phyloP scores from a whole-genome alignment of 176 grass and related monocot genomes.

The Coix lacrymajobi region DNA sequence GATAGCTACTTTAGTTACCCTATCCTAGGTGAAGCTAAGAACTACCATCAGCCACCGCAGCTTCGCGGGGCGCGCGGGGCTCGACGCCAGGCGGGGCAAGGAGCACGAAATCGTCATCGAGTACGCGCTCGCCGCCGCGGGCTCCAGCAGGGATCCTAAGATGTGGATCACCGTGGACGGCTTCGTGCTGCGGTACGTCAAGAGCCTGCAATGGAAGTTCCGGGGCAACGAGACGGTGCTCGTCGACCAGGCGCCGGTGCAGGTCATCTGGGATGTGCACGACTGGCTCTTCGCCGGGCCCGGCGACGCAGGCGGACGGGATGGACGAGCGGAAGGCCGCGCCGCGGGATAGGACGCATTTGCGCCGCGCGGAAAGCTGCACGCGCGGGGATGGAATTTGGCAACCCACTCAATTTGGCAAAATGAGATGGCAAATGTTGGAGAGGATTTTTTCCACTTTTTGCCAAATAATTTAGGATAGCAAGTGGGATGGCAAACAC shows the following conservation, averaged over 20 bases:
- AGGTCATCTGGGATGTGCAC: constrained; percentile 91
- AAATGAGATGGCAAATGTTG: no score
- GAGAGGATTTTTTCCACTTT: no score
- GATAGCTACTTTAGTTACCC: no score
- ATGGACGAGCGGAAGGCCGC: no score
- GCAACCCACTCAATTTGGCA: no score
- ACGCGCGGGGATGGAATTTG: no score
- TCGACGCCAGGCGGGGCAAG: constrained; percentile 32
- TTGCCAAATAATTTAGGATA: no score
- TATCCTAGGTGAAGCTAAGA: no score
- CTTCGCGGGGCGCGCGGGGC: constrained; percentile 47
- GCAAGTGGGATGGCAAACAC: no score
- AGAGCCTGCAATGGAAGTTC: constrained; percentile 92
- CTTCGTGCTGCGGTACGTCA: constrained; percentile 48
- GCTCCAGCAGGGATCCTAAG: constrained; percentile 42
- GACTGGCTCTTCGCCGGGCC: constrained; percentile 75
- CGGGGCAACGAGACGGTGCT: constrained; percentile 67
- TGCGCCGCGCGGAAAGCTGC: no score
- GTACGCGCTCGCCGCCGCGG: constrained; percentile 47
- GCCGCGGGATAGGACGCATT: no score
- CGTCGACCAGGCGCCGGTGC: constrained; percentile 59
- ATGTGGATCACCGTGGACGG: constrained; percentile 83
- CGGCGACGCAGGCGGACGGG: constrained; percentile 41
- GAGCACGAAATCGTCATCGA: constrained; percentile 81
- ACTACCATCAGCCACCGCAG: constrained; percentile 49